Percentiles rank a stretch among this genome's conserved stretches.
Evolutionary conservation across 441 rosid genomes (phyloP).

Genomic region (Geranium incanum): DNA sequence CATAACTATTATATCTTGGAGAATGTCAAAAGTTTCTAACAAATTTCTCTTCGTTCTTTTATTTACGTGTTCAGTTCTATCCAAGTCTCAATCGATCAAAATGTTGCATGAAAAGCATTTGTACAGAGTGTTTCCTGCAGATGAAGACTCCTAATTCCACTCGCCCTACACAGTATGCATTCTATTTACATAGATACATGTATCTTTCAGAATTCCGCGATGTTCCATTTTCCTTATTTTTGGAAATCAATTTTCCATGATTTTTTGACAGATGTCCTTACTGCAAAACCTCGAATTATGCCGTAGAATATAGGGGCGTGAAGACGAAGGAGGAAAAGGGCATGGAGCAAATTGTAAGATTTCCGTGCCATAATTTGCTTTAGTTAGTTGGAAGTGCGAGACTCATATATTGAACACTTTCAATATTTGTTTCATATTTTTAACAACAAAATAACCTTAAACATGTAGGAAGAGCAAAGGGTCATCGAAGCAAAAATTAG

Average conservation of each 20-base stretch:
- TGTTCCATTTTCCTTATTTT: constrained; percentile 10
- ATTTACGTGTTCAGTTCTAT: constrained; percentile 49
- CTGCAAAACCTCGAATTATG: constrained; percentile 92
- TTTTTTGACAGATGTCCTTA: constrained; percentile 68
- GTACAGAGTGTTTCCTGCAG: constrained; percentile 99
- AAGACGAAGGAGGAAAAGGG: constrained; percentile 95
- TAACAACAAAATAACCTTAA: not conserved
- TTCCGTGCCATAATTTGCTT: constrained; percentile 10
- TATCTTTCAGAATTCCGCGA: not conserved
- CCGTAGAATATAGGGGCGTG: constrained; percentile 87
- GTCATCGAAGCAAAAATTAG: constrained; percentile 95
- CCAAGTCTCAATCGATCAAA: constrained; percentile 96
- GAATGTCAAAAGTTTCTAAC: constrained; percentile 3
- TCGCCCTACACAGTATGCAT: constrained; percentile 98
- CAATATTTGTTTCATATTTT: not conserved
- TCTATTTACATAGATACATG: not conserved
- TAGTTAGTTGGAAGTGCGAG: constrained; percentile 1
- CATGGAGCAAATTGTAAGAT: constrained; percentile 80
- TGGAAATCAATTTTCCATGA: constrained; percentile 19
- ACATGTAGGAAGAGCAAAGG: constrained; percentile 84
- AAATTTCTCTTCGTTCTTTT: constrained; percentile 10
- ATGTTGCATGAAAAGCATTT: constrained; percentile 93
- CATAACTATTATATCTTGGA: not conserved
- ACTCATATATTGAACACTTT: not conserved
- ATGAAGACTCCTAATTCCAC: constrained; percentile 94